Conservation (phyloP, 23 red algal species). For the Agarophyton chilense region DNA sequence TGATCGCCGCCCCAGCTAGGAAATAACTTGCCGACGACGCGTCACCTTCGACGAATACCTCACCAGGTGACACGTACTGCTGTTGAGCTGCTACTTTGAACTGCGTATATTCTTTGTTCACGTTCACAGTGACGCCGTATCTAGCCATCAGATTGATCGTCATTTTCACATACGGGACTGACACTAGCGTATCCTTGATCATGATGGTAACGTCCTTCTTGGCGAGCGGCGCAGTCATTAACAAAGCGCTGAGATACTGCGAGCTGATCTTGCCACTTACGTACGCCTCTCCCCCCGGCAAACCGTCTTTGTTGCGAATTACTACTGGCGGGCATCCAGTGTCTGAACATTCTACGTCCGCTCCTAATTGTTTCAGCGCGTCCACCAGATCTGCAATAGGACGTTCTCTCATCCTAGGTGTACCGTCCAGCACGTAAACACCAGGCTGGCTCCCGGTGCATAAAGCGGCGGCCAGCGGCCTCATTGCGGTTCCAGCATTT, state of each 20-base stretch:
- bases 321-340: constrained; percentile 95
- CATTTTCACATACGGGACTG: constrained; percentile 96
- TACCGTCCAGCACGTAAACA: constrained; percentile 87
- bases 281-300: constrained; percentile 76
- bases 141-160: constrained; percentile 94
- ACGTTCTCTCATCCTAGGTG: constrained; percentile 90
- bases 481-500: constrained; percentile 99
- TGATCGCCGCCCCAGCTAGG: constrained; percentile 92
- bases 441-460: constrained; percentile 50
- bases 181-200: constrained; percentile 84
- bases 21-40: constrained; percentile 98
- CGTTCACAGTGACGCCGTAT: constrained; percentile 87
- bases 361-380: constrained; percentile 85
- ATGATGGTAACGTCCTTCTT: constrained; percentile 76
- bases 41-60: constrained; percentile 94
- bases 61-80: constrained; percentile 75
- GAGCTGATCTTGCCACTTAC: constrained; percentile 93
- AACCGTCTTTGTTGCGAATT: constrained; percentile 44
- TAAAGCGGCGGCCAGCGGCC: constrained; percentile 92
- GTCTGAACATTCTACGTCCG: constrained; percentile 75
- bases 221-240: constrained; percentile 95
- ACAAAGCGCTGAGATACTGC: constrained; percentile 88
- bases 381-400: constrained; percentile 94
- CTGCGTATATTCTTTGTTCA: constrained; percentile 47
- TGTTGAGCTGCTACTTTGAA: constrained; percentile 75